phyloP scores from a whole-genome alignment of 2,329 filamentous ascomycete species.

The Stenocarpella maydis region DNA sequence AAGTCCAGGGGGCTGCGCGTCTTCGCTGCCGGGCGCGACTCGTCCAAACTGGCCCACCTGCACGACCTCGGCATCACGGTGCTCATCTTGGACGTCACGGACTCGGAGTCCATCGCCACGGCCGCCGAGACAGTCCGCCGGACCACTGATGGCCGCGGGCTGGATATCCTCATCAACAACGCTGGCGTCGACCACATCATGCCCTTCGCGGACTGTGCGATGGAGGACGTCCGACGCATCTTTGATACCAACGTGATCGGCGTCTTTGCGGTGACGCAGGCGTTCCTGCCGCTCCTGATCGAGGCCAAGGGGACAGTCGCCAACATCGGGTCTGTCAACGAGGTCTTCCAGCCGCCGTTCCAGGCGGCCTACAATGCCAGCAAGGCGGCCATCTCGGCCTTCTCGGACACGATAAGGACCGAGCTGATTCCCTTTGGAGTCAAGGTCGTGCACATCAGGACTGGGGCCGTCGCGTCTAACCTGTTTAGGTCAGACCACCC shows the following conservation, averaged over 20 bases:
- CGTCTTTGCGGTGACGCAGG: slow-evolving; percentile 48
- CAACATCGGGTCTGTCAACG: slow-evolving; percentile 48
- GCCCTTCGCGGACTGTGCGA: slow-evolving; percentile 45
- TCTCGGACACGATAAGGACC: slow-evolving; percentile 51
- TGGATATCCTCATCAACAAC: slow-evolving; percentile 56
- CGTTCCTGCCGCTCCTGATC: slow-evolving; percentile 49
- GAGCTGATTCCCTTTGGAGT: slow-evolving; percentile 49
- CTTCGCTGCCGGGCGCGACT: slow-evolving; percentile 50
- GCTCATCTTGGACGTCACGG: slow-evolving; percentile 52
- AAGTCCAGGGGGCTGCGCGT: slow-evolving; percentile 48
- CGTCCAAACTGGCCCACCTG: slow-evolving; percentile 45
- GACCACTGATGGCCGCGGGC: slow-evolving; percentile 45
- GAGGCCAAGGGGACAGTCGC: slow-evolving; percentile 46
- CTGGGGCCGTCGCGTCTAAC: slow-evolving; percentile 44
- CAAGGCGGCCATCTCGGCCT: slow-evolving; percentile 51
- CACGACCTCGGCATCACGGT: slow-evolving; percentile 46
- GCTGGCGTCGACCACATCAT: slow-evolving; percentile 46
- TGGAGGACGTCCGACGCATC: slow-evolving; percentile 42
- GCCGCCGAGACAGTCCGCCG: slow-evolving; percentile 44
- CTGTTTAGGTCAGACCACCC: slow-evolving; percentile 38
- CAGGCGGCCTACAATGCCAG: slow-evolving; percentile 51
- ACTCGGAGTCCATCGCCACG: slow-evolving; percentile 43
- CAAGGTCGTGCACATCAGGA: slow-evolving; percentile 46
- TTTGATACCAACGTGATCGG: slow-evolving; percentile 52
- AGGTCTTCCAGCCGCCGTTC: slow-evolving; percentile 47